A percentile compares a stretch with the other conserved stretches of the same genome.
Evolutionary conservation across 2,329 filamentous ascomycete species (phyloP).

Genomic region (Sclerotinia nivalis): DNA sequence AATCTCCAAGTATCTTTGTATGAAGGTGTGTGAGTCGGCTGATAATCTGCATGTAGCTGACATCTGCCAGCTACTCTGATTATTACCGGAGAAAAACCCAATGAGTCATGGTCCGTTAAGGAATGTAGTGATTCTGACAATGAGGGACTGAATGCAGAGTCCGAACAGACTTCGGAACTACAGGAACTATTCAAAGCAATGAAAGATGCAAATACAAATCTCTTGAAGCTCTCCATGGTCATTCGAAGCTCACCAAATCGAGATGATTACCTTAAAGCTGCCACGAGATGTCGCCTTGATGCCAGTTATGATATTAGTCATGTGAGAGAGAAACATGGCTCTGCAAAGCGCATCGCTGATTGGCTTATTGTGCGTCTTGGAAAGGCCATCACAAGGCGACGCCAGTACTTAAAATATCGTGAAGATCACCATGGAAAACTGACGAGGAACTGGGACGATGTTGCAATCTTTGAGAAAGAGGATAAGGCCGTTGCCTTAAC

Average conservation of each 20-base stretch:
- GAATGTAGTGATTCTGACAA: slow-evolving; percentile 30
- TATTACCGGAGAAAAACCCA: slow-evolving; percentile 26
- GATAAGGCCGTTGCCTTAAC: slow-evolving; percentile 30
- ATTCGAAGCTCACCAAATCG: slow-evolving; percentile 32
- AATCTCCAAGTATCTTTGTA: slow-evolving; percentile 31
- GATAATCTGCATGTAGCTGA: neutral
- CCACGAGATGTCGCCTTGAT: slow-evolving; percentile 29
- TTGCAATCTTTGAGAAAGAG: slow-evolving; percentile 1
- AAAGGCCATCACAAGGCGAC: slow-evolving; percentile 38
- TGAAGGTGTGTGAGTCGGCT: slow-evolving; percentile 23
- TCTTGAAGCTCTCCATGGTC: slow-evolving; percentile 36
- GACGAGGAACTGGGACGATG: slow-evolving; percentile 27
- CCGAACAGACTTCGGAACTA: slow-evolving; percentile 31
- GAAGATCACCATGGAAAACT: slow-evolving; percentile 37
- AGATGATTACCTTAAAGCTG: slow-evolving; percentile 37
- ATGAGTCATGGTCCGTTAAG: slow-evolving; percentile 30
- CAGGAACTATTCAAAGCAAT: slow-evolving; percentile 33
- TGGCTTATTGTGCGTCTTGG: slow-evolving; percentile 38
- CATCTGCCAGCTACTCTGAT: slow-evolving; percentile 27
- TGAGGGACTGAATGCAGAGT: slow-evolving; percentile 1
- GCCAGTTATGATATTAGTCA: slow-evolving; percentile 30
- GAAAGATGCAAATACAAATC: slow-evolving; percentile 27
- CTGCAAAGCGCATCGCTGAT: slow-evolving; percentile 25
- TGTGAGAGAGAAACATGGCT: slow-evolving; percentile 34
- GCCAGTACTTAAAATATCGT: slow-evolving; percentile 40